Conservation (phyloP, 2,329 filamentous ascomycete species). For the Exophiala phaeomuriformis region DNA sequence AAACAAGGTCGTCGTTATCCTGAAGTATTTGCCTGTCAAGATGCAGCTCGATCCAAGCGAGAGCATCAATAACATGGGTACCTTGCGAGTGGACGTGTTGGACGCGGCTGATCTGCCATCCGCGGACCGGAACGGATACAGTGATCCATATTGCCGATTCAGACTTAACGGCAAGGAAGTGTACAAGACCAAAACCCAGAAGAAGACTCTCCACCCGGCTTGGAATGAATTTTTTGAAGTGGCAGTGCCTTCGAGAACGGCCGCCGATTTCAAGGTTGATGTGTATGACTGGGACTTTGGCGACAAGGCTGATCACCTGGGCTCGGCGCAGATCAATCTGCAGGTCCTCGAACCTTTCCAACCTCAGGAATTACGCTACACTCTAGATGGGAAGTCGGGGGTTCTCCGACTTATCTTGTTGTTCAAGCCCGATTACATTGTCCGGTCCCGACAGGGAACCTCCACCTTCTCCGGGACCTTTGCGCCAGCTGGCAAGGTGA, state of each 20-base stretch:
- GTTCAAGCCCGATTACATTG: conserved; percentile 89
- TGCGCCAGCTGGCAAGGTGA: conserved; percentile 75
- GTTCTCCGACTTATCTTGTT: conserved; percentile 73
- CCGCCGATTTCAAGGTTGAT: conserved; percentile 70
- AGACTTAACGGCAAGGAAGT: conserved; percentile 80
- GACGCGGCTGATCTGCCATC: conserved; percentile 83
- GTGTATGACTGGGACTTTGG: conserved; percentile 97
- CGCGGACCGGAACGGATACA: conserved; percentile 92
- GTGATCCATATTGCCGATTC: conserved; percentile 95
- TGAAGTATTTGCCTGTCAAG: conserved; percentile 89
- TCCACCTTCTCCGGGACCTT: conserved; percentile 92
- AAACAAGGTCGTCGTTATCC: conserved; percentile 78
- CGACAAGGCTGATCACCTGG: conserved; percentile 87
- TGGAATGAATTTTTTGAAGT: conserved; percentile 98
- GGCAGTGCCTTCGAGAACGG: conserved; percentile 72
- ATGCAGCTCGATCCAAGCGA: conserved; percentile 92
- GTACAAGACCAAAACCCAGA: conserved; percentile 90
- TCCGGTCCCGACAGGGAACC: conserved; percentile 76
- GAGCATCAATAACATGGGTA: conserved; percentile 98
- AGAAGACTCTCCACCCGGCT: conserved; percentile 88
- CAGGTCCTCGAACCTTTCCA: conserved; percentile 77
- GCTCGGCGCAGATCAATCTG: conserved; percentile 66
- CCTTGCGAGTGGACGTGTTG: conserved; percentile 83
- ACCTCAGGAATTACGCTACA: conserved; percentile 64
- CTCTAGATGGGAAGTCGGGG: conserved; percentile 84